Evolutionary conservation across 83 land plant genomes (phyloP), one percentile per base, ranked within the genome.

Genomic region (Picea abies): DNA sequence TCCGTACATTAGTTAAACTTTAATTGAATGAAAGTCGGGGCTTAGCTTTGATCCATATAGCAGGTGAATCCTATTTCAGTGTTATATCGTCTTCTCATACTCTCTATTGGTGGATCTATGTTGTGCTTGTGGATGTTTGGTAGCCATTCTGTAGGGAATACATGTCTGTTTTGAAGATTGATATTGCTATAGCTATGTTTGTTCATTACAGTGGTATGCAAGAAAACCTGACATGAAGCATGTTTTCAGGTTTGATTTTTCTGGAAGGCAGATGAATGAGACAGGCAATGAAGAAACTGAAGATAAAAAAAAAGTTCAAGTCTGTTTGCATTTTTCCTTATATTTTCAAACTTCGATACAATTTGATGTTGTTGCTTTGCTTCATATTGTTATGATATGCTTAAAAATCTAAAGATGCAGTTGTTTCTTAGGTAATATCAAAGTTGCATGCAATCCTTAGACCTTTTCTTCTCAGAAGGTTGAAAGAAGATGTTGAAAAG

Each of bases 401-500:
- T 67, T 4, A 41, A 14, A 22, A 29, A 9, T 39, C 47, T 64
- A 26, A 63, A 61, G 0, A 2, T 73, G 77, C 4, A 67, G 35
- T 41, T 81, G 44, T 22, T 79, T 70, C 83, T 19, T 88, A 97
- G 99, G 96, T 97, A 79, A 90, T 97, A 25, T 82, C 90, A 52
- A 97, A 93, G 81, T 88, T 97, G 4, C 99, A 95, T 89, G 81
- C 80, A 35, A 97, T 95, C 63, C 84, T 97, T 81, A 86, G 98
- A 2, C 99, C 99, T 10, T 97, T 97, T 88, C 89, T 97, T 47
- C 90, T 97, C 17, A 84, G 96, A 79, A 87, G 99, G 82, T 66
- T 97, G 89, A 97, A 97, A 84, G 79, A 86, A 80, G 96, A 97
- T 69, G 99, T 97, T 32, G 98, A 97, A 86, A 91, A 87, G 81